These are phyloP conservation scores for Amanita molliuscula DNA, from an alignment of 768 basidiomycete genomes.

Conservation along the genomic window DNA sequence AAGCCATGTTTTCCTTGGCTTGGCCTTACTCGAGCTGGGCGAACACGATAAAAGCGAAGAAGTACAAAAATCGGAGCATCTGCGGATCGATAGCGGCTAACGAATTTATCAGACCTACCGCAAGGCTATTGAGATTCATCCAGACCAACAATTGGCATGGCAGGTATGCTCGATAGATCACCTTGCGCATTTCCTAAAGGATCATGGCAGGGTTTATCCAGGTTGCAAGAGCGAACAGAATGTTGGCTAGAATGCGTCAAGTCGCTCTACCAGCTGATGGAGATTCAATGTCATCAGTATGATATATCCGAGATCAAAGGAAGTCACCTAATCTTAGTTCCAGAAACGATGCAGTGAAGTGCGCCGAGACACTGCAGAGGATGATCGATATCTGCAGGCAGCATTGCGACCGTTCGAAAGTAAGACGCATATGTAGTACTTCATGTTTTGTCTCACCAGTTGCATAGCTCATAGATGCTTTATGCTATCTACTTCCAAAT, in stretches of 20 bases:
- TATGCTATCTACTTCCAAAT: conserved; percentile 65
- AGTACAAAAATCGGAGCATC: conserved; percentile 32
- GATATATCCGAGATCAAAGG: not conserved
- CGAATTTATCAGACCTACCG: conserved; percentile 50
- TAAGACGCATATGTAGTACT: conserved; percentile 16
- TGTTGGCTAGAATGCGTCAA: conserved; percentile 50
- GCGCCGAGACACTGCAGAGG: conserved; percentile 75
- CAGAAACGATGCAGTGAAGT: conserved; percentile 70
- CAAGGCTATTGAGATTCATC: conserved; percentile 62
- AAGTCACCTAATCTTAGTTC: not conserved
- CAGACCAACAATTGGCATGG: conserved; percentile 70
- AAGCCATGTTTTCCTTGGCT: conserved; percentile 80
- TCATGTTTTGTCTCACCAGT: conserved; percentile 2
- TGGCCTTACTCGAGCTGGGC: conserved; percentile 70
- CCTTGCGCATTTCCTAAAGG: conserved; percentile 8
- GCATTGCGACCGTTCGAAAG: conserved; percentile 53
- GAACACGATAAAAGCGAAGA: conserved; percentile 71
- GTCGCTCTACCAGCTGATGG: conserved; percentile 46
- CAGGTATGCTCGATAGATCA: conserved; percentile 45
- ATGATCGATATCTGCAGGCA: conserved; percentile 52
- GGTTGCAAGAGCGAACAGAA: conserved; percentile 56
- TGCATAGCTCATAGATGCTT: conserved; percentile 50
- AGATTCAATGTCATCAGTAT: conserved; percentile 43
- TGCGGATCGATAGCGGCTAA: conserved; percentile 8
- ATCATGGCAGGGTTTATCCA: conserved; percentile 50